Evolutionary conservation across 352 stramenopile species (phyloP), one percentile per base, ranked within the genome.

Genomic region (Phytophthora colocasiae): DNA sequence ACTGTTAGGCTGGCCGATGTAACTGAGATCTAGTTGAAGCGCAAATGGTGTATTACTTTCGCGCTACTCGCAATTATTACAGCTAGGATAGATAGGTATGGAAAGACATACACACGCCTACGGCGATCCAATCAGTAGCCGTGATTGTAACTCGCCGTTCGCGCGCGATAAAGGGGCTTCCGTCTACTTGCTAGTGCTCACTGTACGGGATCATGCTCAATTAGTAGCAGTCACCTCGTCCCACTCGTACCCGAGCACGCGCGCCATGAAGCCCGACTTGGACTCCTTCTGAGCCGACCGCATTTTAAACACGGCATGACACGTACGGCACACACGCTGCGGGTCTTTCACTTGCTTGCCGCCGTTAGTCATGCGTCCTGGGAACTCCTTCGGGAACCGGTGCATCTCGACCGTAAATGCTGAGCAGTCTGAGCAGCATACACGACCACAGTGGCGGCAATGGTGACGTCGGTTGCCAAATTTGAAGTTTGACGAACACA

Each of bases 231-330:
- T 84, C 44, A 93, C 75, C 69, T 96, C 85, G 54, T 96, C 87
- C 85, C 87, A 96, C 64, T 96, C 87, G 75, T 94, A 92, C 46
- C 85, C 85, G 22, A 93, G 77, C 55, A 92, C 84, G 39, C 83
- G 81, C 44, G 84, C 85, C 68, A 96, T 91, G 61, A 93, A 93
- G 55, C 85, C 85, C 24, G 78, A 90, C 75, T 93, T 96, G 61
- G 79, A 88, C 68, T 96, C 85, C 47, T 93, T 94, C 68, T 93
- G 85, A 52, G 82, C 83, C 26, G 71, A 73, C 9, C 85, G 85
- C 75, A 91, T 88, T 70, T 96, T 96, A 69, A 96, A 96, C 57
- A 96, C 85, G 43, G 79, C 84, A 66, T 94, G 80, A 53, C 87
- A 96, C 48, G 87, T 91, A 41, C 83, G 81, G 58, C 87, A 96